These are phyloP conservation scores for Mrakia blollopis DNA, from an alignment of 768 basidiomycete genomes.

Conservation along the genomic window DNA sequence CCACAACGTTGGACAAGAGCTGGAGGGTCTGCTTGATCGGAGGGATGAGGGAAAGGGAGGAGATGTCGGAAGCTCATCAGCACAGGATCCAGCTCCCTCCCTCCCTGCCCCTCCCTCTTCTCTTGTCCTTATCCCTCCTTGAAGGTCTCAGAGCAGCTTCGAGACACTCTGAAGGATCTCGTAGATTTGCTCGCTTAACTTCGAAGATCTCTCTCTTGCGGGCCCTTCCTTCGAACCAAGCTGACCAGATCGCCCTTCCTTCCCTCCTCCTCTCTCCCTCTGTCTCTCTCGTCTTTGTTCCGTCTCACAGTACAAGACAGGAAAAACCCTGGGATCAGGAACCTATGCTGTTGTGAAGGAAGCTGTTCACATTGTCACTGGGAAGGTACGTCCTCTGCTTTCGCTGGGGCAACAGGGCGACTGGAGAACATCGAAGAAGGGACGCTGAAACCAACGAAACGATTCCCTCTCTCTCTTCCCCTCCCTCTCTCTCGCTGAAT, in stretches of 20 bases:
- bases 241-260: not conserved
- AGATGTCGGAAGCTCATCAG: too few relatives aligned
- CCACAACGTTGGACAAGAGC: too few relatives aligned
- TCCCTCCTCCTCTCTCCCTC: not conserved
- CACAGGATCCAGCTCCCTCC: too few relatives aligned
- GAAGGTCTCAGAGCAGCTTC: too few relatives aligned
- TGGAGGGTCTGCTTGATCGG: too few relatives aligned
- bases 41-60: too few relatives aligned
- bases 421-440: not conserved
- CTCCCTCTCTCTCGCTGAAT: not conserved
- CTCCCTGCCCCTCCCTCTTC: not conserved
- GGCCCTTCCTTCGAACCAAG: not conserved
- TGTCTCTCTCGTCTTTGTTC: not conserved
- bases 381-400: slow-evolving; percentile 21
- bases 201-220: not conserved
- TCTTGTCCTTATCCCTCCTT: not conserved
- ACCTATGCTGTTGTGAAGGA: slow-evolving; percentile 87
- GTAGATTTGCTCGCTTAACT: too few relatives aligned
- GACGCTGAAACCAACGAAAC: not conserved
- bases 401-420: not conserved
- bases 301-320: slow-evolving; percentile 63
- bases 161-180: too few relatives aligned
- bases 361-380: slow-evolving; percentile 33
- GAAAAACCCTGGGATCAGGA: slow-evolving; percentile 80
- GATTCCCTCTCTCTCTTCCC: not conserved